phyloP scores from a whole-genome alignment of 768 basidiomycete genomes.

The Cystobasidium onofrii region DNA sequence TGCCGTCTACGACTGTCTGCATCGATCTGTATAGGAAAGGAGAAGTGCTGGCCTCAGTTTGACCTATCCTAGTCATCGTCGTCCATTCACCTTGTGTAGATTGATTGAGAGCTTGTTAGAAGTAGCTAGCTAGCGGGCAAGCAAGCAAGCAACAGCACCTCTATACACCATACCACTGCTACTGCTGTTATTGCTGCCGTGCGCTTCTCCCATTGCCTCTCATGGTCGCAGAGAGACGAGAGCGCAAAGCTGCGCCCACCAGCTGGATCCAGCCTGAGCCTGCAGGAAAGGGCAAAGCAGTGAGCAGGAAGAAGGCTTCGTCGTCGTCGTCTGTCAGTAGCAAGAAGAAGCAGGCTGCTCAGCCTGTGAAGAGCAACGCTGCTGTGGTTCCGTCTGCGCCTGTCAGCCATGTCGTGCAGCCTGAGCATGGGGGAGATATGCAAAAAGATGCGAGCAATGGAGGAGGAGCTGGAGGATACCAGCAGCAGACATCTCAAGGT shows the following conservation, averaged over 20 bases:
- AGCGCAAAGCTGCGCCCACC: background rate
- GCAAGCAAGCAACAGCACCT: background rate
- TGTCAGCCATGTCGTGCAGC: background rate
- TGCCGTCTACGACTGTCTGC: too few species aligned
- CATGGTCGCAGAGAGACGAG: conserved; percentile 14
- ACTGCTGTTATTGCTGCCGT: background rate
- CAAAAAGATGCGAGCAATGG: background rate
- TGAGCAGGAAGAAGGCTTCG: conserved; percentile 11
- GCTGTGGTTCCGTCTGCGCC: background rate
- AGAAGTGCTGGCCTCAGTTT: too few species aligned
- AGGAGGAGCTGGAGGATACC: too few species aligned
- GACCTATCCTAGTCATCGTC: background rate
- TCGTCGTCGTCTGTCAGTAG: background rate
- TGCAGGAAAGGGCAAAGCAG: conserved; percentile 18
- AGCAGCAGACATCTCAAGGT: too few species aligned
- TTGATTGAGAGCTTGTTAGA: background rate
- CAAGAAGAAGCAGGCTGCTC: background rate
- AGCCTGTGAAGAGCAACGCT: background rate
- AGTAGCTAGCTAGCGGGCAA: background rate
- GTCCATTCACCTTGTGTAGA: background rate
- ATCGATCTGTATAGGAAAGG: too few species aligned
- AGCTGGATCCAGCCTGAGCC: conserved; percentile 8
- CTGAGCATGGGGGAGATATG: background rate
- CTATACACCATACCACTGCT: background rate
- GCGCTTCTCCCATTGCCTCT: background rate